Percentiles rank a stretch among this genome's conserved stretches.
Conservation (phyloP, 2,329 filamentous ascomycete genomes). For the Alternaria sp. region DNA sequence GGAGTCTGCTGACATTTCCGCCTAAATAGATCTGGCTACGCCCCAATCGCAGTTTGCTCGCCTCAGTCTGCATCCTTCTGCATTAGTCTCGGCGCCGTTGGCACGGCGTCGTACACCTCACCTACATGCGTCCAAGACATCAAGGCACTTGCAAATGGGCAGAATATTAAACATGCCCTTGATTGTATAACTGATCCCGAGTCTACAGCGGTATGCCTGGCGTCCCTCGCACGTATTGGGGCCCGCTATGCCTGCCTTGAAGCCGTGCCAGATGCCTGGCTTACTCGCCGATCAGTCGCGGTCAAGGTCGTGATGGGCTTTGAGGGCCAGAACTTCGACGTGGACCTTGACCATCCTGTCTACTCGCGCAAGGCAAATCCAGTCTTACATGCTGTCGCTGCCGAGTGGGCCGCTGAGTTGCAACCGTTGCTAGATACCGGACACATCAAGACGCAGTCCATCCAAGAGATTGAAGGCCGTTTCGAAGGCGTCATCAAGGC, state of each 20-base stretch:
- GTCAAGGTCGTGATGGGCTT: constrained; percentile 1
- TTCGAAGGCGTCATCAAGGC: background rate
- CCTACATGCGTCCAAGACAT: background rate
- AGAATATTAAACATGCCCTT: background rate
- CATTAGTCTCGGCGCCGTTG: background rate
- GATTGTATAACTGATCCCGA: constrained; percentile 1
- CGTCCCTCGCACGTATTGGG: background rate
- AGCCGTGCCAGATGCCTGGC: background rate
- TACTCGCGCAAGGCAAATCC: background rate
- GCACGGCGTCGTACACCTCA: background rate
- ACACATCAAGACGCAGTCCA: background rate
- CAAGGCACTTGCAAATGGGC: background rate
- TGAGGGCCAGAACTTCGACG: background rate
- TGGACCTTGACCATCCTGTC: background rate
- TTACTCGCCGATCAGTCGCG: background rate
- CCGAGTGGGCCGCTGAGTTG: background rate
- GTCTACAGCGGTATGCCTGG: background rate
- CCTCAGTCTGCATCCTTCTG: background rate
- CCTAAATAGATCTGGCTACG: background rate
- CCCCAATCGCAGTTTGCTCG: background rate
- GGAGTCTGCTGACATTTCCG: background rate
- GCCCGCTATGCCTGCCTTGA: constrained; percentile 2
- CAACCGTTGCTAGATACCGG: background rate
- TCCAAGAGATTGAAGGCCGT: background rate
- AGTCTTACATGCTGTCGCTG: background rate